Conservation (phyloP, 1,139 yeast genomes). For the Pichia norvegensis region DNA sequence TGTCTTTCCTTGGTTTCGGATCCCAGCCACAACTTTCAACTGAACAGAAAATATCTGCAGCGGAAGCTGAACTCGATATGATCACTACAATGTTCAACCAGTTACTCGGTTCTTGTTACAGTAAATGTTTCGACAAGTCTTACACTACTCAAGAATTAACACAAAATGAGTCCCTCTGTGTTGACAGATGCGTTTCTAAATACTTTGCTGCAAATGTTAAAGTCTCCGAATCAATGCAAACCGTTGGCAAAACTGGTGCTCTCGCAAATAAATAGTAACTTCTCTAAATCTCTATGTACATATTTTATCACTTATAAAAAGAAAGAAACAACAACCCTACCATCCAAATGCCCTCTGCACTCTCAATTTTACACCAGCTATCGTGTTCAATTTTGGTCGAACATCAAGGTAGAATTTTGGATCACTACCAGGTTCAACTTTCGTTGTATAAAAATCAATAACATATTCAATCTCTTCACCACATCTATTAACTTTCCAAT, state of each 20-base stretch:
- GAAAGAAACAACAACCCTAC: too few species aligned
- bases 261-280: constrained; percentile 18
- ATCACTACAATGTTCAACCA: constrained; percentile 97
- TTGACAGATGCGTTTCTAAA: constrained; percentile 96
- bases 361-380: constrained; percentile 75
- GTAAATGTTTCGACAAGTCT: constrained; percentile 65
- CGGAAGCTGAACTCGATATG: constrained; percentile 87
- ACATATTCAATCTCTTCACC: constrained; percentile 82
- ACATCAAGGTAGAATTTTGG: constrained; percentile 79
- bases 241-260: constrained; percentile 29
- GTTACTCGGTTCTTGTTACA: constrained; percentile 74
- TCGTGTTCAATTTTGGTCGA: constrained; percentile 75
- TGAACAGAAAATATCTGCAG: constrained; percentile 74
- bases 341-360: constrained; percentile 51
- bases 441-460: constrained; percentile 70
- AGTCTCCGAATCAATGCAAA: constrained; percentile 66
- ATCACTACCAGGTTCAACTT: constrained; percentile 34
- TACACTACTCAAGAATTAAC: constrained; percentile 73
- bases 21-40: constrained; percentile 54
- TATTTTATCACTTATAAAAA: not conserved
- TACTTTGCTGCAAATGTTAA: constrained; percentile 93
- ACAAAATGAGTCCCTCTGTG: constrained; percentile 82
- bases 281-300: not conserved
- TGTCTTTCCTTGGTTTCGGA: constrained; percentile 86
- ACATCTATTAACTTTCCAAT: constrained; percentile 87